Percentiles rank a stretch among this genome's conserved stretches.
These are phyloP conservation scores for Xylariaceae sp. DNA, from an alignment of 2,329 filamentous ascomycete genomes.

Conservation along the genomic window DNA sequence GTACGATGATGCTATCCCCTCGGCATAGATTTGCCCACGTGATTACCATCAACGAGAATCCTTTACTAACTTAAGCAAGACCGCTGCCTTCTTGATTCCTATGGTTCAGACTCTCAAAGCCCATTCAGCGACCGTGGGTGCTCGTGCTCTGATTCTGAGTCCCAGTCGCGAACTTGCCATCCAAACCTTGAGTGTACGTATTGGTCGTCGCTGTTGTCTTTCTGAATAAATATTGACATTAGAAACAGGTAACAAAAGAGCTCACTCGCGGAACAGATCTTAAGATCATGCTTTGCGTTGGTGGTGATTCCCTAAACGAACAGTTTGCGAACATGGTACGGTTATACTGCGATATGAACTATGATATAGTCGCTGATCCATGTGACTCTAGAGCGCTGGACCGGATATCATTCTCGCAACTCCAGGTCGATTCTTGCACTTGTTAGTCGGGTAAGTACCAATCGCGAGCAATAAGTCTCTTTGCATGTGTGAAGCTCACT, in stretches of 20 bases:
- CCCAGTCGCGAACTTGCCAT: slow-evolving; percentile 91
- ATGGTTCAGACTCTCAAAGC: slow-evolving; percentile 92
- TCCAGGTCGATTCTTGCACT: slow-evolving; percentile 88
- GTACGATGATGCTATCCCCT: slow-evolving; percentile 2
- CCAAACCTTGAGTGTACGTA: slow-evolving; percentile 42
- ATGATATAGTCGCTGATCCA: slow-evolving; percentile 40
- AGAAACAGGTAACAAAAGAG: slow-evolving; percentile 93
- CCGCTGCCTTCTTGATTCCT: slow-evolving; percentile 93
- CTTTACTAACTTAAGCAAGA: slow-evolving; percentile 37
- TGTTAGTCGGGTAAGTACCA: slow-evolving; percentile 59
- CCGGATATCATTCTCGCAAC: slow-evolving; percentile 97
- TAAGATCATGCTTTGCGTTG: slow-evolving; percentile 79
- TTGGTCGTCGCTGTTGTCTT: neutral
- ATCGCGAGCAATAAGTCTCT: neutral
- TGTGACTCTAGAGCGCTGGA: slow-evolving; percentile 69
- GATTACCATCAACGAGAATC: neutral
- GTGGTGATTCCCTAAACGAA: slow-evolving; percentile 59
- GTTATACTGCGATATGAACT: neutral
- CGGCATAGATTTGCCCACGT: neutral
- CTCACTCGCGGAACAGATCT: slow-evolving; percentile 85
- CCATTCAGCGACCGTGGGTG: slow-evolving; percentile 81
- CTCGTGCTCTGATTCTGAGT: slow-evolving; percentile 81
- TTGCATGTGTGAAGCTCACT: neutral
- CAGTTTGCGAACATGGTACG: slow-evolving; percentile 20
- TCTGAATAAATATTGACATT: slow-evolving; percentile 36